phyloP scores from a whole-genome alignment of 2,329 filamentous ascomycete genomes.

The Xylariaceae sp. region DNA sequence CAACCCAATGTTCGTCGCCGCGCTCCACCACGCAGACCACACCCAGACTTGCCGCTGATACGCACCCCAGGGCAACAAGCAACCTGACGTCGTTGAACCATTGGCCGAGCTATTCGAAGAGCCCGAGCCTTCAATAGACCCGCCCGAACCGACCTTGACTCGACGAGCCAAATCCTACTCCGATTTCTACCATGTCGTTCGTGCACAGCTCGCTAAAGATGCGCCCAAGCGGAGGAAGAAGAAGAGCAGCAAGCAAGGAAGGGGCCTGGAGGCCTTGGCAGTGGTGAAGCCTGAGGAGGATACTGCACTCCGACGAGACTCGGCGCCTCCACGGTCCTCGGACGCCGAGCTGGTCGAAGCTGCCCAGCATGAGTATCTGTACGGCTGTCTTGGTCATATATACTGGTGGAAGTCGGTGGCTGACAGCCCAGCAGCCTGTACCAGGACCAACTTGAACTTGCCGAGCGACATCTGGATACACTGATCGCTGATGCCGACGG shows the following conservation, averaged over 20 bases:
- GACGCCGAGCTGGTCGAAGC: constrained; percentile 67
- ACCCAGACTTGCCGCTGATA: constrained; percentile 6
- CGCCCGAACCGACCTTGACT: constrained; percentile 57
- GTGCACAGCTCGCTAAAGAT: constrained; percentile 49
- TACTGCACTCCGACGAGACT: constrained; percentile 11
- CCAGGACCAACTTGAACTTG: constrained; percentile 71
- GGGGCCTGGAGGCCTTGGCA: constrained; percentile 43
- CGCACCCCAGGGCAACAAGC: constrained; percentile 41
- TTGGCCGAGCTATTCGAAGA: constrained; percentile 55
- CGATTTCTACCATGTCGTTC: constrained; percentile 62
- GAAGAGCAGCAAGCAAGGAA: constrained; percentile 33
- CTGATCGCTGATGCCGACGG: constrained; percentile 70
- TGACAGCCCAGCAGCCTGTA: constrained; percentile 52
- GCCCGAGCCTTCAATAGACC: constrained; percentile 44
- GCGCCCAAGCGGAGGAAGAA: constrained; percentile 33
- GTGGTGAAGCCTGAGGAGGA: constrained; percentile 26
- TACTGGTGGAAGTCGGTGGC: constrained; percentile 8
- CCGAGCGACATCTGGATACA: constrained; percentile 72
- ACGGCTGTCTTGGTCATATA: constrained; percentile 26
- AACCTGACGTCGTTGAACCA: constrained; percentile 44
- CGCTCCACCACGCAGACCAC: constrained; percentile 1
- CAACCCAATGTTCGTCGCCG: constrained; percentile 48
- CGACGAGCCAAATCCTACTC: constrained; percentile 70
- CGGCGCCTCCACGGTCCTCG: constrained; percentile 44
- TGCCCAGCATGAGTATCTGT: constrained; percentile 81